These are phyloP conservation scores for Hyphodiscus sp. DNA, from an alignment of 2,329 filamentous ascomycete species.

Conservation along the genomic window DNA sequence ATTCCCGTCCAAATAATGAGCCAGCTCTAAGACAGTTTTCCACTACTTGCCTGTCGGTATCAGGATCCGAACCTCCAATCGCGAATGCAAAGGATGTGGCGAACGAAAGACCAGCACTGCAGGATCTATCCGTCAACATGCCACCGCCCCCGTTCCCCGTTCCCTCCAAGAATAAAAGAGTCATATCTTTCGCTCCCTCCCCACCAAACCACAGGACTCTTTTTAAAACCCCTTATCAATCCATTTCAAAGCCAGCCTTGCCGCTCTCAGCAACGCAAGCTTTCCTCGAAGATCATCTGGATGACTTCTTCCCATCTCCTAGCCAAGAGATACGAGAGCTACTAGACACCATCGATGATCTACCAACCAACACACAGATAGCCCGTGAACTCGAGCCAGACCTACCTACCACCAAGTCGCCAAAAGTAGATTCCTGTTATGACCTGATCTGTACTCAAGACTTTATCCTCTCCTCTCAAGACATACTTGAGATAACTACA, in stretches of 20 bases:
- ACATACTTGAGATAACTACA: slow-evolving; percentile 37
- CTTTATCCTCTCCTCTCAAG: slow-evolving; percentile 40
- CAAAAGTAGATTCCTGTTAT: slow-evolving; percentile 9
- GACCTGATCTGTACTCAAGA: slow-evolving; percentile 36
- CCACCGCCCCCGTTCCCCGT: slow-evolving; percentile 14
- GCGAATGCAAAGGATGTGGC: background rate
- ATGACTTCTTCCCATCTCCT: slow-evolving; percentile 50
- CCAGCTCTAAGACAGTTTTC: background rate
- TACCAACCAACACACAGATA: slow-evolving; percentile 20
- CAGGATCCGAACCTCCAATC: background rate
- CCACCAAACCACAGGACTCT: background rate
- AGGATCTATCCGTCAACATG: slow-evolving; percentile 17
- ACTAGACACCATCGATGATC: slow-evolving; percentile 33
- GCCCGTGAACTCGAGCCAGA: slow-evolving; percentile 14
- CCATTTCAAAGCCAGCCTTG: background rate
- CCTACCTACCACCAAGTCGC: background rate
- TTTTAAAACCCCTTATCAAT: background rate
- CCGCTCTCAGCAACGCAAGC: slow-evolving; percentile 43
- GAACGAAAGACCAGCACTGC: slow-evolving; percentile 1
- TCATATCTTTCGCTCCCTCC: slow-evolving; percentile 4
- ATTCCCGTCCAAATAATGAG: background rate
- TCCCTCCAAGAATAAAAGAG: slow-evolving; percentile 1
- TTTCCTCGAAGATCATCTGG: slow-evolving; percentile 43
- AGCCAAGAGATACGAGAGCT: slow-evolving; percentile 51
- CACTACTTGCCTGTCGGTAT: too few relatives aligned